Conservation (phyloP, 805 yeast genomes). For the Priceomyces castillae region DNA sequence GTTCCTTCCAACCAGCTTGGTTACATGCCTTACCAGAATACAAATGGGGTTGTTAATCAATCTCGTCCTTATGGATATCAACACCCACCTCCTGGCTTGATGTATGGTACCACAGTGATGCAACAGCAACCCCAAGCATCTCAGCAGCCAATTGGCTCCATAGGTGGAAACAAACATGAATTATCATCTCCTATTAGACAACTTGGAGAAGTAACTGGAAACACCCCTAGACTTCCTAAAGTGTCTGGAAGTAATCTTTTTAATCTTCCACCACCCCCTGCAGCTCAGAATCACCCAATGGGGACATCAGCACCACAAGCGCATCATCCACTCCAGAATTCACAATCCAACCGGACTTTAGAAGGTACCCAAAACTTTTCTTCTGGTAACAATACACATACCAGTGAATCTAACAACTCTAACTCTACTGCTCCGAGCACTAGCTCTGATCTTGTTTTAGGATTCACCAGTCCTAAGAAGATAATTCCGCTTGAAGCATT, state of each 20-base stretch:
- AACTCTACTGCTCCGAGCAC: conserved; percentile 23
- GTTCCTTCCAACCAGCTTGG: conserved; percentile 22
- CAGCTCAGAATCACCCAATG: conserved; percentile 11
- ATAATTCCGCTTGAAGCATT: conserved; percentile 42
- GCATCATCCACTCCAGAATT: conserved; percentile 30
- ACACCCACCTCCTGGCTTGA: conserved; percentile 16
- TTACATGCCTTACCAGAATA: conserved; percentile 16
- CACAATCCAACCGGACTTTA: conserved; percentile 14
- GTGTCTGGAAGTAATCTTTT: conserved; percentile 25
- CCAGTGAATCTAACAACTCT: conserved; percentile 11
- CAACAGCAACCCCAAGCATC: conserved; percentile 12
- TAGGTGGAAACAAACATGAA: conserved; percentile 36
- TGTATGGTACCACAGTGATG: conserved; percentile 21
- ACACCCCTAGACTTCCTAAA: conserved; percentile 34
- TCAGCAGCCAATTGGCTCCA: conserved; percentile 9
- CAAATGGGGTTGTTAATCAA: conserved; percentile 11
- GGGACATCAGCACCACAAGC: conserved; percentile 18
- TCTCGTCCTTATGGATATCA: conserved; percentile 15
- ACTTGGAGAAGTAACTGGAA: conserved; percentile 14
- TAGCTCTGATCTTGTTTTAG: conserved; percentile 34
- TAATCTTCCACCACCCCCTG: conserved; percentile 35
- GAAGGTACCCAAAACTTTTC: conserved; percentile 9
- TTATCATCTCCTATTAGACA: conserved; percentile 37
- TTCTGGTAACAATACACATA: conserved; percentile 10
- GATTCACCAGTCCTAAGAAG: conserved; percentile 43